Evolutionary conservation across 2,329 filamentous ascomycete genomes (phyloP).

Genomic region (Microdochium trichocladiopsis): DNA sequence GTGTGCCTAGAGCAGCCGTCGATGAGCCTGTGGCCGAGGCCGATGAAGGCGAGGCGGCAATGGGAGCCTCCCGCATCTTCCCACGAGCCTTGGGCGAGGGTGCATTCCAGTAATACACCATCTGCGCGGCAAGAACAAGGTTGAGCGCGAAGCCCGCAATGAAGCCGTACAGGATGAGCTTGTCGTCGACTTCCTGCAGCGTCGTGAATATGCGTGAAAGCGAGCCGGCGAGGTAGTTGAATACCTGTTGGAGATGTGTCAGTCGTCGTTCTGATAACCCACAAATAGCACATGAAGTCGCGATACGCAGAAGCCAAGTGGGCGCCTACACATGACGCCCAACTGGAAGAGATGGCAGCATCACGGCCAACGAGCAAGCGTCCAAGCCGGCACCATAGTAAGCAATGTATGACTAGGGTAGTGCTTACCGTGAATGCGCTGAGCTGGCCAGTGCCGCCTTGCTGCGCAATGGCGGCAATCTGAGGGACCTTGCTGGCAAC

Average conservation of each 20-base stretch:
- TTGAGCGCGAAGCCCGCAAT: conserved; percentile 89
- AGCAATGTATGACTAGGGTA: background rate
- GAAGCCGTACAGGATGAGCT: conserved; percentile 92
- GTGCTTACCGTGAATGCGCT: conserved; percentile 84
- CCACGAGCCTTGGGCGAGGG: conserved; percentile 36
- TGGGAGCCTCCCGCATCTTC: conserved; percentile 27
- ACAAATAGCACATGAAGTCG: no score
- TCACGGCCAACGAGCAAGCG: no score
- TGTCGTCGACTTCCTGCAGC: conserved; percentile 93
- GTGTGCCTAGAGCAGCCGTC: conserved; percentile 11
- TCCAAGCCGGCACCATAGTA: no score
- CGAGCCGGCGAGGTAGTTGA: conserved; percentile 94
- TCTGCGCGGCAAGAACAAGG: conserved; percentile 76
- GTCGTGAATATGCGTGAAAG: conserved; percentile 96
- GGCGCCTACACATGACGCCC: no score
- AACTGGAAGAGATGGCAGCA: no score
- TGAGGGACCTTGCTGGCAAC: conserved; percentile 92
- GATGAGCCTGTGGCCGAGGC: conserved; percentile 11
- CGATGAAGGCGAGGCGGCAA: conserved; percentile 14
- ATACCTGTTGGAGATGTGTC: conserved; percentile 55
- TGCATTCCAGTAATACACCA: conserved; percentile 94
- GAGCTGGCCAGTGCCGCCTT: conserved; percentile 89
- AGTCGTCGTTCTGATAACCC: no score
- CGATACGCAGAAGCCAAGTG: no score
- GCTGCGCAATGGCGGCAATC: conserved; percentile 75